Evolutionary conservation across 345 rosid species (phyloP).

Genomic region (Jatropha curcas): DNA sequence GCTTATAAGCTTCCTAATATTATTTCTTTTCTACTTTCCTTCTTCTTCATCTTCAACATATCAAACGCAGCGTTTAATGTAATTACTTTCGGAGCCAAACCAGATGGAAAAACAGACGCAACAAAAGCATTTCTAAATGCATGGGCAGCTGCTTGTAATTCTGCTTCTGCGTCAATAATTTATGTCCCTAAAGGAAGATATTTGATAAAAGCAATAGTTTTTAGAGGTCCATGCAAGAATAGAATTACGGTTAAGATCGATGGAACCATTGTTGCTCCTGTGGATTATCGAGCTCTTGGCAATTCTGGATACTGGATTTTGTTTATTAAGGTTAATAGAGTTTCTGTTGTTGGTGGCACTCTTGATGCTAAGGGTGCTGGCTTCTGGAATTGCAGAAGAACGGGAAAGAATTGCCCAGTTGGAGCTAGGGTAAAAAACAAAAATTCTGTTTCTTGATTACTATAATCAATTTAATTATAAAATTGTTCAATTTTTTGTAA

Average conservation of each 20-base stretch:
- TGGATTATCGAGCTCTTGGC: conserved; percentile 21
- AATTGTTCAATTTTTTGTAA: not conserved
- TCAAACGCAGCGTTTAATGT: conserved; percentile 39
- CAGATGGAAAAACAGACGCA: conserved; percentile 56
- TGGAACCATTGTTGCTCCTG: conserved; percentile 37
- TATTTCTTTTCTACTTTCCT: not conserved
- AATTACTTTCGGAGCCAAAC: conserved; percentile 54
- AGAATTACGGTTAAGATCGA: conserved; percentile 16
- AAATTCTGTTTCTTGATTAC: too few species aligned
- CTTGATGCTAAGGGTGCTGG: conserved; percentile 36
- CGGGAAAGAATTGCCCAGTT: conserved; percentile 27
- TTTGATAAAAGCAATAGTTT: conserved; percentile 19
- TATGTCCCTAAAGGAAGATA: conserved; percentile 46
- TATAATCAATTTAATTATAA: not conserved
- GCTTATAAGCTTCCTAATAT: not conserved
- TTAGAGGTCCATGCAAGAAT: conserved; percentile 35
- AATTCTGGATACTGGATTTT: conserved; percentile 36
- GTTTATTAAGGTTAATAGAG: conserved; percentile 23
- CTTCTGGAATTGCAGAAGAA: conserved; percentile 35
- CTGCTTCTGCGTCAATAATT: conserved; percentile 33
- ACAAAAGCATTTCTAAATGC: conserved; percentile 50
- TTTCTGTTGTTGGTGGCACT: conserved; percentile 33
- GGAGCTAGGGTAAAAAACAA: conserved; percentile 41
- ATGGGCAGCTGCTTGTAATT: conserved; percentile 57
- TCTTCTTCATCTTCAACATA: conserved; percentile 1